phyloP scores from a whole-genome alignment of 2,329 filamentous ascomycete genomes.

The Exophiala xenobiotica region DNA sequence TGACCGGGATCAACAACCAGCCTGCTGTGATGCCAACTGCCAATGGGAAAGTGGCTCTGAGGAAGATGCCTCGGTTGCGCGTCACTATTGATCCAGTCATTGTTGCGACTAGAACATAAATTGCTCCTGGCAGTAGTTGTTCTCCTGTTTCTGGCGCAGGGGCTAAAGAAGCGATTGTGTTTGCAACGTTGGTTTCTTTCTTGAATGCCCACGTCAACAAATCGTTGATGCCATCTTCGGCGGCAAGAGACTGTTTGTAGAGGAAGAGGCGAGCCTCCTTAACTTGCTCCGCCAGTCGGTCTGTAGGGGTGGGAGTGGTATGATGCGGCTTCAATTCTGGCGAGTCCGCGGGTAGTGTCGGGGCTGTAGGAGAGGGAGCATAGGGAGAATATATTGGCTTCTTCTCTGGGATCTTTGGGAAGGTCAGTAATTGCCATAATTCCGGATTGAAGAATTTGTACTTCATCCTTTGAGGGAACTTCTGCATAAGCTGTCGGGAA shows the following conservation, averaged over 20 bases:
- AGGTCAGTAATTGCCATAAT: constrained; percentile 16
- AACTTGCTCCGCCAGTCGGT: constrained; percentile 81
- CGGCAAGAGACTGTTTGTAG: constrained; percentile 69
- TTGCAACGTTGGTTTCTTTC: constrained; percentile 86
- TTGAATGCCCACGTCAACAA: constrained; percentile 77
- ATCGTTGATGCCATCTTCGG: constrained; percentile 80
- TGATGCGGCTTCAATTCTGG: constrained; percentile 15
- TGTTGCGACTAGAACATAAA: constrained; percentile 89
- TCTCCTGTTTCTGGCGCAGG: constrained; percentile 83
- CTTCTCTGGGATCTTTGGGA: constrained; percentile 29
- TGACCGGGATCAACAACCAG: constrained; percentile 82
- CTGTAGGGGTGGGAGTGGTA: constrained; percentile 72
- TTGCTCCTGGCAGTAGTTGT: constrained; percentile 79
- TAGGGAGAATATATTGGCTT: constrained; percentile 45
- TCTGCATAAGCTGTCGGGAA: constrained; percentile 45
- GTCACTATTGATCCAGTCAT: constrained; percentile 94
- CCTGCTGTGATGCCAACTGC: constrained; percentile 79
- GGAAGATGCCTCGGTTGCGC: constrained; percentile 79
- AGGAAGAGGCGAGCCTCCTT: constrained; percentile 76
- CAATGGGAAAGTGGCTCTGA: constrained; percentile 74
- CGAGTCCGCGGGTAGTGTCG: constrained; percentile 20
- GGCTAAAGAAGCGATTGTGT: constrained; percentile 82
- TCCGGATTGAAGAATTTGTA: constrained; percentile 28
- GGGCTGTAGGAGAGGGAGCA: constrained; percentile 11
- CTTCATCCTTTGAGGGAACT: constrained; percentile 37